Evolutionary conservation across 768 basidiomycete species (phyloP).

Genomic region (Hygrophoropsis aurantiaca): DNA sequence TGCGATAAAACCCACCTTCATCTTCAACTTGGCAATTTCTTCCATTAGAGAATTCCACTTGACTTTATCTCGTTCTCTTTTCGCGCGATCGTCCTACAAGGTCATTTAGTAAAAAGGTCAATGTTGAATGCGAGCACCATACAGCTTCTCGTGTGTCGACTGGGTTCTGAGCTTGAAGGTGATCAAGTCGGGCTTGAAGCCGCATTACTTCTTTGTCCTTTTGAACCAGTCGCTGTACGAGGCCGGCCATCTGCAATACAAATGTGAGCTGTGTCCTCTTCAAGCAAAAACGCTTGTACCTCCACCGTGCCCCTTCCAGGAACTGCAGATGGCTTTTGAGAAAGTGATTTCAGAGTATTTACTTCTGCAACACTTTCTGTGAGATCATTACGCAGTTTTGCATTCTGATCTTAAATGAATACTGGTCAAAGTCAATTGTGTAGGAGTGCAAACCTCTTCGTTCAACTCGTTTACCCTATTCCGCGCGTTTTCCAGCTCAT

Average conservation of each 20-base stretch:
- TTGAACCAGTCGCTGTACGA: slow-evolving; percentile 77
- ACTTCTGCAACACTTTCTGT: slow-evolving; percentile 65
- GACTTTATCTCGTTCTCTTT: slow-evolving; percentile 70
- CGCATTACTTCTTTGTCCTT: slow-evolving; percentile 85
- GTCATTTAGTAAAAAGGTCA: no score
- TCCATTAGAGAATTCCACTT: slow-evolving; percentile 74
- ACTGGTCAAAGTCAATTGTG: neutral
- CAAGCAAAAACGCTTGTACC: slow-evolving; percentile 35
- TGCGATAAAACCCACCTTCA: slow-evolving; percentile 47
- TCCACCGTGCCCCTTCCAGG: slow-evolving; percentile 49
- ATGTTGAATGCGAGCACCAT: slow-evolving; percentile 21
- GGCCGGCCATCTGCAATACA: slow-evolving; percentile 40
- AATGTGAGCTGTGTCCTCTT: neutral
- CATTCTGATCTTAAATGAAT: slow-evolving; percentile 7
- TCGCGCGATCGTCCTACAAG: slow-evolving; percentile 75
- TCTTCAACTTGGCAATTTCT: slow-evolving; percentile 71
- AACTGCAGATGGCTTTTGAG: slow-evolving; percentile 34
- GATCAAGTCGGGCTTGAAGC: slow-evolving; percentile 70
- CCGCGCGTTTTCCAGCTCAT: slow-evolving; percentile 62
- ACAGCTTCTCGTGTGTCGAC: slow-evolving; percentile 61
- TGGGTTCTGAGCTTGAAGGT: slow-evolving; percentile 57
- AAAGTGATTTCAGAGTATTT: slow-evolving; percentile 60
- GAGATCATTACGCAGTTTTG: neutral
- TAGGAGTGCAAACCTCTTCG: slow-evolving; percentile 53
- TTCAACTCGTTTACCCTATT: slow-evolving; percentile 60